These are phyloP conservation scores for Ottelia alismoides DNA, from an alignment of 106 monocot species.

Conservation along the genomic window DNA sequence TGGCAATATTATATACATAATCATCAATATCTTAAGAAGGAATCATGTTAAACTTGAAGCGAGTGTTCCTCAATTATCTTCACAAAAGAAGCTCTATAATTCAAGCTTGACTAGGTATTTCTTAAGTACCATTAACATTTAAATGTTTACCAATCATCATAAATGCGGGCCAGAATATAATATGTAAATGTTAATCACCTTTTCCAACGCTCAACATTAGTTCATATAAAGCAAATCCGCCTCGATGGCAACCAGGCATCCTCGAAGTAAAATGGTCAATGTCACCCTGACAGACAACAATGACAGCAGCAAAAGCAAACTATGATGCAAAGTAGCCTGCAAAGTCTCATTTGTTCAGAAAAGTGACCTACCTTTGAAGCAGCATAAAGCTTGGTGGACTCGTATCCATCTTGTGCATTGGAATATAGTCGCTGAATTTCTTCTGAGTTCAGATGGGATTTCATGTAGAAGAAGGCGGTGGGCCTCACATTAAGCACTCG, in stretches of 20 bases:
- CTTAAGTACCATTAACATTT: too few species aligned
- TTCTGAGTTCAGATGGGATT: constrained; percentile 40
- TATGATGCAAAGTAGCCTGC: not conserved
- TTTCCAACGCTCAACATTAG: too few species aligned
- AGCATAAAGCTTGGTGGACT: constrained; percentile 67
- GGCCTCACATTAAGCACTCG: constrained; percentile 76
- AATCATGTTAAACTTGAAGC: too few species aligned
- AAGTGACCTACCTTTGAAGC: constrained; percentile 40
- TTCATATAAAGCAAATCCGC: constrained; percentile 75
- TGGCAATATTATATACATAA: too few species aligned
- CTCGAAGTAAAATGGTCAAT: constrained; percentile 30
- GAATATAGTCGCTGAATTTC: constrained; percentile 58
- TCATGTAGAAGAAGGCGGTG: constrained; percentile 83
- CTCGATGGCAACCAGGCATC: constrained; percentile 90
- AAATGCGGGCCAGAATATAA: too few species aligned
- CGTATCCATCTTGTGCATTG: constrained; percentile 82
- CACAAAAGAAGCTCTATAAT: too few species aligned
- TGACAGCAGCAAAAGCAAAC: constrained; percentile 2
- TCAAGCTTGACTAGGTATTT: too few species aligned
- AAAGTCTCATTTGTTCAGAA: not conserved
- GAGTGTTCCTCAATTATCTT: too few species aligned
- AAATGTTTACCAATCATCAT: too few species aligned
- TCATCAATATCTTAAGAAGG: too few species aligned
- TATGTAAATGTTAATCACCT: too few species aligned
- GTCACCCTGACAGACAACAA: constrained; percentile 49